A percentile compares a stretch with the other conserved stretches of the same genome.
phyloP scores from a whole-genome alignment of 495 filamentous ascomycete species.

The Lasiosphaeria ovina region DNA sequence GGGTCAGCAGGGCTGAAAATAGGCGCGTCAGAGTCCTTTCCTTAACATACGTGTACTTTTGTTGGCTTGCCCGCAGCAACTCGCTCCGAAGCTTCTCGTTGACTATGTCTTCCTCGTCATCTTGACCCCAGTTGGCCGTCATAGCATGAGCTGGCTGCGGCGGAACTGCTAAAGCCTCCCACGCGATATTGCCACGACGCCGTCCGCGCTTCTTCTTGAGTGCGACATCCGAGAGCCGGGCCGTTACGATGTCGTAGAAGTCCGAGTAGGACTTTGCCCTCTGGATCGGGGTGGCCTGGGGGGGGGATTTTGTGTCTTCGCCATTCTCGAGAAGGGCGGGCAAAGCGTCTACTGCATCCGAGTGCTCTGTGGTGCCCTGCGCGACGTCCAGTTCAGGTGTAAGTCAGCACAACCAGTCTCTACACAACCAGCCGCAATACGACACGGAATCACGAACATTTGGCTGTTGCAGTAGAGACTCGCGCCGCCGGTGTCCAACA shows the following conservation, averaged over 20 bases:
- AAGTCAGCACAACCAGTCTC: not conserved
- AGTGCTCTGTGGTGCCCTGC: constrained; percentile 39
- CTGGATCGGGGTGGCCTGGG: constrained; percentile 58
- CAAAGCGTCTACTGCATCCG: constrained; percentile 38
- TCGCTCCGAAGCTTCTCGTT: constrained; percentile 62
- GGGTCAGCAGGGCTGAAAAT: constrained; percentile 24
- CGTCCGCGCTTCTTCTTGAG: constrained; percentile 39
- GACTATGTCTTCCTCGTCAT: constrained; percentile 51
- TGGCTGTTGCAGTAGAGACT: constrained; percentile 66
- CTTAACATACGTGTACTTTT: constrained; percentile 69
- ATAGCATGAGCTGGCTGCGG: constrained; percentile 51
- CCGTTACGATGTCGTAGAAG: constrained; percentile 62
- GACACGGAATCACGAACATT: constrained; percentile 48
- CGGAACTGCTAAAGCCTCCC: constrained; percentile 43
- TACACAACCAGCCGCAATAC: not conserved
- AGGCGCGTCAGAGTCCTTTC: not conserved
- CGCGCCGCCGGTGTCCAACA: constrained; percentile 55
- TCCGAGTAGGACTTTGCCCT: constrained; percentile 76
- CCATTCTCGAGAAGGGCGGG: constrained; percentile 52
- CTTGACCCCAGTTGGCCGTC: constrained; percentile 22
- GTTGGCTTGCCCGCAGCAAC: constrained; percentile 76
- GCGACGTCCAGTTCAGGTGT: not conserved
- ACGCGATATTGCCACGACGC: constrained; percentile 33
- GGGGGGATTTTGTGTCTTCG: constrained; percentile 52
- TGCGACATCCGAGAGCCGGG: constrained; percentile 50